These are phyloP conservation scores for Trichoderma breve DNA, from an alignment of 2,329 filamentous ascomycete genomes.

Conservation along the genomic window DNA sequence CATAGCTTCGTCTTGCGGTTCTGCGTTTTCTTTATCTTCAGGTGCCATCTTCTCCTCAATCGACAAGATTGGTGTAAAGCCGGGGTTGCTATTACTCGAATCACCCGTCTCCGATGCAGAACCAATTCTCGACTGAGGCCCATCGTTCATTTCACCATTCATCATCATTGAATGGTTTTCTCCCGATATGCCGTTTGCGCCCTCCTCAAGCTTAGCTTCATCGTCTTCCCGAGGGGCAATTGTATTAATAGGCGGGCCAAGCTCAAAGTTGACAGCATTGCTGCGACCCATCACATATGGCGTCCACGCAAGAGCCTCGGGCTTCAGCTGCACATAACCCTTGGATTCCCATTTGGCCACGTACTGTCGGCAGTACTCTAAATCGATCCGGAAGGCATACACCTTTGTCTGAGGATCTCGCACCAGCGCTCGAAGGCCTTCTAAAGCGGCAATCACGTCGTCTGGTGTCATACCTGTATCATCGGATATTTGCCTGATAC, in stretches of 20 bases:
- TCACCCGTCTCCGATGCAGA: slow-evolving; percentile 7
- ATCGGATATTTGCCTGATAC: slow-evolving; percentile 70
- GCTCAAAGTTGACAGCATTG: slow-evolving; percentile 78
- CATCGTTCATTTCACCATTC: slow-evolving; percentile 27
- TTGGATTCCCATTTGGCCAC: slow-evolving; percentile 87
- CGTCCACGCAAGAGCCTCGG: slow-evolving; percentile 83
- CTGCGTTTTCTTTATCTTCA: slow-evolving; percentile 36
- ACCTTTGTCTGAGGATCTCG: slow-evolving; percentile 83
- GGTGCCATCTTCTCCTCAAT: slow-evolving; percentile 32
- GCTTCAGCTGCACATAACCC: slow-evolving; percentile 80
- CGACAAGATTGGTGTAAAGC: slow-evolving; percentile 28
- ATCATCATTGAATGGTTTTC: slow-evolving; percentile 22
- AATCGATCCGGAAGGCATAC: slow-evolving; percentile 86
- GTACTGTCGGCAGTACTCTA: slow-evolving; percentile 81
- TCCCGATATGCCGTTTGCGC: slow-evolving; percentile 23
- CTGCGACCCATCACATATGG: slow-evolving; percentile 94
- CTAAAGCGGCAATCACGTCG: slow-evolving; percentile 90
- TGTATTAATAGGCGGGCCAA: slow-evolving; percentile 76
- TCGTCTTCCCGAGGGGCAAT: slow-evolving; percentile 84
- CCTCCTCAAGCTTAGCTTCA: slow-evolving; percentile 43
- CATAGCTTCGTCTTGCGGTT: slow-evolving; percentile 29
- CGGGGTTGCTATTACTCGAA: slow-evolving; percentile 7
- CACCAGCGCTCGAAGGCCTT: slow-evolving; percentile 84
- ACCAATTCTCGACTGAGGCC: slow-evolving; percentile 14
- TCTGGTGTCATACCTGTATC: slow-evolving; percentile 94